Conservation (phyloP, 2,329 filamentous ascomycete genomes). For the Stagonosporopsis chrysanthemi region DNA sequence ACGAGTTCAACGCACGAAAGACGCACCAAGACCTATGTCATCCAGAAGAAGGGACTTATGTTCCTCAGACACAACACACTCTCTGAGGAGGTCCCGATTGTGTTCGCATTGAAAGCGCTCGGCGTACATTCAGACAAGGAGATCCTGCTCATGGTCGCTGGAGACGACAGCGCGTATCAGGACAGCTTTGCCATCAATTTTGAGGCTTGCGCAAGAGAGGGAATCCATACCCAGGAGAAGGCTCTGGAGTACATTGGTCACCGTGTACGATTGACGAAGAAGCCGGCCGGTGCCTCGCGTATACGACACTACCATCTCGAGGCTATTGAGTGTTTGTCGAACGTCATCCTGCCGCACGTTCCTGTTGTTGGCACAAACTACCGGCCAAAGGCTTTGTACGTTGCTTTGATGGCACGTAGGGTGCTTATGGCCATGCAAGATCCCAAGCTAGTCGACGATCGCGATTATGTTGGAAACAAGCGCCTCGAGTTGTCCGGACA, state of each 20-base stretch:
- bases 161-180: conserved; percentile 86
- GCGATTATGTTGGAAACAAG: conserved; percentile 98
- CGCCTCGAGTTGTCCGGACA: conserved; percentile 93
- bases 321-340: conserved; percentile 89
- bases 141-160: conserved; percentile 89
- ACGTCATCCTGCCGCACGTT: conserved; percentile 93
- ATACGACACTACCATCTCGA: conserved; percentile 84
- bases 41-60: conserved; percentile 91
- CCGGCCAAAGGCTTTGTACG: conserved; percentile 93
- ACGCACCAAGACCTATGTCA: conserved; percentile 96
- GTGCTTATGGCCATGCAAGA: conserved; percentile 95
- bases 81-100: conserved; percentile 92
- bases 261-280: conserved; percentile 78
- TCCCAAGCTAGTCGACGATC: conserved; percentile 87
- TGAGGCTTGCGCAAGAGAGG: conserved; percentile 84
- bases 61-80: conserved; percentile 92
- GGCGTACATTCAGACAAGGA: conserved; percentile 94
- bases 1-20: conserved; percentile 93
- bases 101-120: conserved; percentile 90
- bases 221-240: conserved; percentile 92
- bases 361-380: conserved; percentile 92
- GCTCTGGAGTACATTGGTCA: conserved; percentile 90
- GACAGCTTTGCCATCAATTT: conserved; percentile 97
- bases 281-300: conserved; percentile 62
- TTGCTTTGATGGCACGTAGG: conserved; percentile 96